Evolutionary conservation across 768 basidiomycete species (phyloP), one percentile per base, ranked within the genome.

Genomic region (Epithele typhae): DNA sequence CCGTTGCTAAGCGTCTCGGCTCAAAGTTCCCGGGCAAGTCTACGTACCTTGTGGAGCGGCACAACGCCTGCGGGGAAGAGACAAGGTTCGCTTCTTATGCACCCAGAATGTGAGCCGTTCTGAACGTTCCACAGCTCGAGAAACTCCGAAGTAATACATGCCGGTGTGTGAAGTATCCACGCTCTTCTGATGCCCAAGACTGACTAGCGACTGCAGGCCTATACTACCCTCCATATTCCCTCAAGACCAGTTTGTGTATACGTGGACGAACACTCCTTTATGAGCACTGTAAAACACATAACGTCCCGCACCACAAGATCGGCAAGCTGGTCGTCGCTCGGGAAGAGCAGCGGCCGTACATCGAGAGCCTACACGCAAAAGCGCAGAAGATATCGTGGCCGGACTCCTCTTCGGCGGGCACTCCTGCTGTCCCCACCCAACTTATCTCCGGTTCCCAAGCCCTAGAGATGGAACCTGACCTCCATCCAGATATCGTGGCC

Each of bases 91-190:
- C 14, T 30, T 30, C 27, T 14, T 14, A 30, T 30, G 27, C 27
- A n/a, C n/a, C n/a, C n/a, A 30, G 27, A 30, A 30, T 30, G 27
- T 14, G 14, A 30, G 27, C 27, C 14, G 8, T 30, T 30, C 27
- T 30, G 27, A 30, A 7, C 27, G 14, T 14, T 7, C 14, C 27
- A 4, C 39, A 93, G 92, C 63, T 92, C 90, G 33, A 80, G 94
- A 14, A 96, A 95, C 63, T 94, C 92, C 0, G 94, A 96, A 60
- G 94, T 98, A 19, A 87, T 97, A 22, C 94, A 97, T 68, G 84
- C 89, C 50, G 92, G 88, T 82, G 59, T 35, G 61, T 18, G 12
- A n/a, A n/a, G n/a, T n/a, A n/a, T n/a, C n/a, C n/a, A n/a, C n/a
- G n/a, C n/a, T n/a, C n/a, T n/a, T n/a, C n/a, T n/a, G n/a, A n/a